A percentile compares a stretch with the other conserved stretches of the same genome.
phyloP scores from a whole-genome alignment of 116 monocot species.

The Zostera marina region DNA sequence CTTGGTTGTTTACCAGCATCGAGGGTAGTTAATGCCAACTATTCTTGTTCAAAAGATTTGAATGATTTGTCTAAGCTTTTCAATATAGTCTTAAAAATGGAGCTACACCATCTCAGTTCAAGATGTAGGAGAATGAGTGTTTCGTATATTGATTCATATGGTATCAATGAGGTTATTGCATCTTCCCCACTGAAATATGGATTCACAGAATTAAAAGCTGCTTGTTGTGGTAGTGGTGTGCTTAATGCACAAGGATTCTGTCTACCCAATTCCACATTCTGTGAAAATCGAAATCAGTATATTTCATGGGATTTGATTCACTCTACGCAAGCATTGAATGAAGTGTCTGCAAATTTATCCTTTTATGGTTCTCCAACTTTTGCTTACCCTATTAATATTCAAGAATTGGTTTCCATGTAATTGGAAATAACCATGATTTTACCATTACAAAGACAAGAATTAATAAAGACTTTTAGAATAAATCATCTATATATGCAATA shows the following conservation, averaged over 20 bases:
- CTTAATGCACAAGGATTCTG: too few species aligned
- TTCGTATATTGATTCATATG: too few species aligned
- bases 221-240: slow-evolving; percentile 35
- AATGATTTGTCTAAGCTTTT: slow-evolving; percentile 2
- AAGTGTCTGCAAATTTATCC: too few species aligned
- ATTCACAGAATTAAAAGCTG: slow-evolving; percentile 29
- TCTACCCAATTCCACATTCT: slow-evolving; percentile 21
- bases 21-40: background rate
- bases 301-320: too few species aligned
- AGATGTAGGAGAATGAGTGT: too few species aligned
- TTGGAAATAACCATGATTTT: too few species aligned
- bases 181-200: slow-evolving; percentile 10
- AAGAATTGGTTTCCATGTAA: too few species aligned
- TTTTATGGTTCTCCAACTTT: too few species aligned
- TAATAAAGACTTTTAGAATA: too few species aligned
- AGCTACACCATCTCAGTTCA: background rate
- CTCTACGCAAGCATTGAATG: too few species aligned
- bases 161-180: background rate
- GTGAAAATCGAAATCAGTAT: slow-evolving; percentile 19
- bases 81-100: slow-evolving; percentile 5
- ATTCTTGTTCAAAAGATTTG: background rate
- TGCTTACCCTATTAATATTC: too few species aligned
- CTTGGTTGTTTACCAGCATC: slow-evolving; percentile 16
- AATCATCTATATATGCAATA: slow-evolving; percentile 49
- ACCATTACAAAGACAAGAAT: too few species aligned